Evolutionary conservation across 306 rosid species (phyloP).

Genomic region (Prinsepia uniflora): DNA sequence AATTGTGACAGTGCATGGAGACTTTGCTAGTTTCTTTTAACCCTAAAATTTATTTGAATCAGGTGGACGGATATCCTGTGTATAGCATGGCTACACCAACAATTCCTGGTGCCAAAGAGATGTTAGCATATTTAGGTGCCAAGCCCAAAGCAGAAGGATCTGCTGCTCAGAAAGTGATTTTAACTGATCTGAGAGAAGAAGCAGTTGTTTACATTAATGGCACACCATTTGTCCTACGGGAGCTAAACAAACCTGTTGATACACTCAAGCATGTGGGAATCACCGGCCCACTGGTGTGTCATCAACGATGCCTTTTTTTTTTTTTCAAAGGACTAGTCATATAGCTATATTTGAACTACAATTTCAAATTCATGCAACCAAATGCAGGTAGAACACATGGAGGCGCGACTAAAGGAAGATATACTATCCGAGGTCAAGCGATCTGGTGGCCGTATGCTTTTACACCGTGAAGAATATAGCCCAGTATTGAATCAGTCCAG

Average conservation of each 20-base stretch:
- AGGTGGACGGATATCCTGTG: slow-evolving; percentile 85
- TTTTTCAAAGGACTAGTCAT: slow-evolving; percentile 25
- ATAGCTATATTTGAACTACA: slow-evolving; percentile 20
- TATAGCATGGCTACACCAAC: slow-evolving; percentile 96
- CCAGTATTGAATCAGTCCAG: slow-evolving; percentile 58
- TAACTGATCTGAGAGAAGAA: slow-evolving; percentile 88
- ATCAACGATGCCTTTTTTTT: slow-evolving; percentile 16
- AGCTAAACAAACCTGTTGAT: slow-evolving; percentile 82
- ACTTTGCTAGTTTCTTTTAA: slow-evolving; percentile 14
- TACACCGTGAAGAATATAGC: slow-evolving; percentile 81
- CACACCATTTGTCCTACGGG: slow-evolving; percentile 85
- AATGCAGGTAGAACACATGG: slow-evolving; percentile 92
- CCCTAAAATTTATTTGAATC: slow-evolving; percentile 14
- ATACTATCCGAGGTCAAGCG: slow-evolving; percentile 65
- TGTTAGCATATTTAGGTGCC: slow-evolving; percentile 61
- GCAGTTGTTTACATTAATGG: slow-evolving; percentile 73
- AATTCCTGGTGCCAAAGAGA: slow-evolving; percentile 81
- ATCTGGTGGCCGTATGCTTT: slow-evolving; percentile 75
- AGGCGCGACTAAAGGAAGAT: slow-evolving; percentile 73
- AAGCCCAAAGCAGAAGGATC: slow-evolving; percentile 45
- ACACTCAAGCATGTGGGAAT: slow-evolving; percentile 87
- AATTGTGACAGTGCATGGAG: not conserved
- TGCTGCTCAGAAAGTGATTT: slow-evolving; percentile 50
- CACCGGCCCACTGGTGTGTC: slow-evolving; percentile 77
- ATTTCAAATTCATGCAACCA: slow-evolving; percentile 22